phyloP scores from a whole-genome alignment of 345 rosid genomes.

The Linum usitatissimum region DNA sequence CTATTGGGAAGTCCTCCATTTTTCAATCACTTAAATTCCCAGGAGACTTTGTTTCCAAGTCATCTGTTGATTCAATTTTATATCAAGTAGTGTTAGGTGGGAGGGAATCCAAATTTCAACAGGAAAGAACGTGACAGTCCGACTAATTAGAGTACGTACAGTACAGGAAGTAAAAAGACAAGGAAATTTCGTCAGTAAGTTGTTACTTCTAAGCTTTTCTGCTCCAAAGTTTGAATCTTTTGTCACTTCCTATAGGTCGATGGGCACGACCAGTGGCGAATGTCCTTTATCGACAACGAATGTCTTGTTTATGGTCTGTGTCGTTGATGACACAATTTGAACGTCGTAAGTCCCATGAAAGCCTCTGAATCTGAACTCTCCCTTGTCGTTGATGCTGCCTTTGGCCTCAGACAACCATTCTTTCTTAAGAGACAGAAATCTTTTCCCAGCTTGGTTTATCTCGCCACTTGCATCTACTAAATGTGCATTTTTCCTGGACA shows the following conservation, averaged over 20 bases:
- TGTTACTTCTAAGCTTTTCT: not conserved
- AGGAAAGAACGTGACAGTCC: too few relatives aligned
- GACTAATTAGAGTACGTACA: too few relatives aligned
- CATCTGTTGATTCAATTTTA: not conserved
- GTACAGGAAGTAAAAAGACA: too few relatives aligned
- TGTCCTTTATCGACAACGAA: slow-evolving; percentile 15
- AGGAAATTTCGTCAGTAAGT: too few relatives aligned
- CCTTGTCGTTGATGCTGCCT: slow-evolving; percentile 3
- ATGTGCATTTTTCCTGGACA: slow-evolving; percentile 16
- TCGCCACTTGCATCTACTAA: slow-evolving; percentile 21
- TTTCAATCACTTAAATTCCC: not conserved
- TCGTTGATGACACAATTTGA: slow-evolving; percentile 7
- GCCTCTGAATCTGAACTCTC: slow-evolving; percentile 24
- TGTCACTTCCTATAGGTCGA: slow-evolving; percentile 11
- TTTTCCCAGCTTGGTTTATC: slow-evolving; percentile 21
- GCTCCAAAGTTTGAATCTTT: too few relatives aligned
- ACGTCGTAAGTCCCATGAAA: slow-evolving; percentile 18
- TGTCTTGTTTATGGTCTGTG: slow-evolving; percentile 8
- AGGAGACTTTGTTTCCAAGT: slow-evolving; percentile 25
- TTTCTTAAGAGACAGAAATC: slow-evolving; percentile 15
- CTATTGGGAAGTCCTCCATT: slow-evolving; percentile 8
- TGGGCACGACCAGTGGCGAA: slow-evolving; percentile 13
- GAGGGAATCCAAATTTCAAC: too few relatives aligned
- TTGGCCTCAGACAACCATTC: slow-evolving; percentile 16
- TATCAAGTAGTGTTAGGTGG: slow-evolving; percentile 15